Percentiles rank a stretch among this genome's conserved stretches.
Conservation (phyloP, 176 grass and related monocot genomes). For the Rhipidocladum racemiflorum region DNA sequence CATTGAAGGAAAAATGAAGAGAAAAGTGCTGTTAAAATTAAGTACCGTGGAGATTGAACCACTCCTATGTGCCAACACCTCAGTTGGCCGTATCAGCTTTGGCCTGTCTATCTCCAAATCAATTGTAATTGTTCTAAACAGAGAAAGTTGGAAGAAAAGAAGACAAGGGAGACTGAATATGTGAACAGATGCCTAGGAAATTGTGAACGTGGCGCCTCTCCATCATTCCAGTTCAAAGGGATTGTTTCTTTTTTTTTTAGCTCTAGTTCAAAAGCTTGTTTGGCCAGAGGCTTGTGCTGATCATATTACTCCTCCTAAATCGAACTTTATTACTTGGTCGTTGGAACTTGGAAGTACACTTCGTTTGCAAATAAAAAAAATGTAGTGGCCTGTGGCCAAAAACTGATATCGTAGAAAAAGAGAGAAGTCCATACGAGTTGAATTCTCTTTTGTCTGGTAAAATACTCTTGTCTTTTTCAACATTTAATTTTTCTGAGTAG, state of each 20-base stretch:
- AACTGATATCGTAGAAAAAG: background rate
- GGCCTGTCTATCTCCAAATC: conserved; percentile 6
- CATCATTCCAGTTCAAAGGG: conserved; percentile 37
- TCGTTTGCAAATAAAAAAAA: background rate
- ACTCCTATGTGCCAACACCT: too few relatives aligned
- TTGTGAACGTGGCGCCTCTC: conserved; percentile 38
- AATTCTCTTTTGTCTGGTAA: too few relatives aligned
- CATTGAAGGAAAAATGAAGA: too few relatives aligned
- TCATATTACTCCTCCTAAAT: background rate
- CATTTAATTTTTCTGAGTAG: too few relatives aligned
- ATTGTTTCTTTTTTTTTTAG: background rate
- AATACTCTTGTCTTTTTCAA: too few relatives aligned
- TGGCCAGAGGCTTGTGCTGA: background rate
- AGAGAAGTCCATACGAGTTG: too few relatives aligned
- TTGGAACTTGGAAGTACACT: background rate
- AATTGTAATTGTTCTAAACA: conserved; percentile 35
- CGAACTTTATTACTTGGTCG: background rate
- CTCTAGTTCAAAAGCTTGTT: conserved; percentile 4
- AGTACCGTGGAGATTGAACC: too few relatives aligned
- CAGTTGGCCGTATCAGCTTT: too few relatives aligned
- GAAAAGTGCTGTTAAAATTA: too few relatives aligned
- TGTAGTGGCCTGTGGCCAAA: background rate
- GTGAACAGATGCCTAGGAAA: conserved; percentile 36
- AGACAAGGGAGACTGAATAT: conserved; percentile 17
- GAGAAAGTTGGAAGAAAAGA: conserved; percentile 30